Evolutionary conservation across 768 basidiomycete species (phyloP), one percentile per base, ranked within the genome.

Genomic region (Cytidiella melzeri): DNA sequence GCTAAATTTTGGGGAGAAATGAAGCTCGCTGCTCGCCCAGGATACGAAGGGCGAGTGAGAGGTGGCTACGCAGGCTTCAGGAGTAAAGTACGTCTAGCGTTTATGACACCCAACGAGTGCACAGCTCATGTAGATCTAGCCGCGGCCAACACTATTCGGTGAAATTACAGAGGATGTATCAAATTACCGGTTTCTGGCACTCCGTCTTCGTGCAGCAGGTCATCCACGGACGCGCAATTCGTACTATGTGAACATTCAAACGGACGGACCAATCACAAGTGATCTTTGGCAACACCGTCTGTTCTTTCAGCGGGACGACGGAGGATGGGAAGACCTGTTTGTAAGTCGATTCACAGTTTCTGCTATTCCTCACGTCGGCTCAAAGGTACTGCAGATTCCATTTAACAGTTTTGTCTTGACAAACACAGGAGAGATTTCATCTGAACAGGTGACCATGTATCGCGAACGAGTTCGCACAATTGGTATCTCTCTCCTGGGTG

Each of bases 241-340:
- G n/a, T 97, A 92, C 73, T 94, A 87, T 57, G 86, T 92, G 42
- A 97, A 98, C 67, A 70, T 97, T 41, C 93, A 96, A 64, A 95
- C 92, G 2, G 87, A 92, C 45, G 87, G 88, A 1, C 75, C 80
- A 39, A 73, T 88, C 43, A 77, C 81, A 43, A 85, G 82, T 30
- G 92, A 95, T 63, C 70, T 98, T n/a, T 98, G 89, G 84, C 95
- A 96, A 62, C 93, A 97, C 57, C 78, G 90, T 27, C 72, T 98
- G n/a, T 89, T 79, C 67, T 87, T 93, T 63, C 71, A 75, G 43
- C 75, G 78, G 47, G 69, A 72, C 23, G 77, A 83, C 50, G 76
- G 79, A 21, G 68, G 72, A 3, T 94, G 92, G 92, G 86, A 92
- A 63, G 83, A 91, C 58, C 64, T 94, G 13, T 83, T 83, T 59